Conservation (phyloP, 2,329 filamentous ascomycete genomes). For the Fusarium buxicola region DNA sequence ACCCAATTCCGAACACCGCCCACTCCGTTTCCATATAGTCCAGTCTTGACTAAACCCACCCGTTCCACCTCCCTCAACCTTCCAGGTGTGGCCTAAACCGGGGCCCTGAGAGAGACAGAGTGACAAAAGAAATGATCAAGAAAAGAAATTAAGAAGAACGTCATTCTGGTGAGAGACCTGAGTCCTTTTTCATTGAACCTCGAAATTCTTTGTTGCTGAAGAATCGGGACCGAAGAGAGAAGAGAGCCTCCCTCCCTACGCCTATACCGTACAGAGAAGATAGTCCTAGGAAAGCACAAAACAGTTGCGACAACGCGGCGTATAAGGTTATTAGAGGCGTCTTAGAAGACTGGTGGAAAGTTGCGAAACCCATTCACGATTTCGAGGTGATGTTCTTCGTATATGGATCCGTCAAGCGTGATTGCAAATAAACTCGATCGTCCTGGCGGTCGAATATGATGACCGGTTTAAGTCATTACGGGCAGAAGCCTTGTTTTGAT, state of each 20-base stretch:
- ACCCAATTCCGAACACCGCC: slow-evolving; percentile 41
- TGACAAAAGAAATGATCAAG: slow-evolving; percentile 23
- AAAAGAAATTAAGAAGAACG: background rate
- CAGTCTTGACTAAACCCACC: slow-evolving; percentile 37
- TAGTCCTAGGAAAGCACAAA: slow-evolving; percentile 5
- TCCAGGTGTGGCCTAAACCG: slow-evolving; percentile 20
- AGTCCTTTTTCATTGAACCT: slow-evolving; percentile 21
- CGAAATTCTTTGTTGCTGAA: slow-evolving; percentile 20
- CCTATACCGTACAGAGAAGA: slow-evolving; percentile 29
- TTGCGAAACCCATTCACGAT: background rate
- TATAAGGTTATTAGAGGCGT: slow-evolving; percentile 2
- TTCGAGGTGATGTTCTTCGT: slow-evolving; percentile 2
- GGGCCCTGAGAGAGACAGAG: slow-evolving; percentile 14
- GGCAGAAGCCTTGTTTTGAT: background rate
- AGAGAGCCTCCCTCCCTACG: slow-evolving; percentile 12
- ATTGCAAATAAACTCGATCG: background rate
- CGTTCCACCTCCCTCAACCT: slow-evolving; percentile 23
- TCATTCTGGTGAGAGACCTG: slow-evolving; percentile 34
- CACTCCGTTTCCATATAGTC: slow-evolving; percentile 37
- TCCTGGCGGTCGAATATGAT: background rate
- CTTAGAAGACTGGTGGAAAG: background rate
- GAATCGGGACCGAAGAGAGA: slow-evolving; percentile 16
- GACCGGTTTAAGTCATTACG: background rate
- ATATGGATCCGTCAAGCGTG: background rate
- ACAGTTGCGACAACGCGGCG: slow-evolving; percentile 13